Conservation (phyloP, 257 asterid genomes). For the Euphrasia confusa region DNA sequence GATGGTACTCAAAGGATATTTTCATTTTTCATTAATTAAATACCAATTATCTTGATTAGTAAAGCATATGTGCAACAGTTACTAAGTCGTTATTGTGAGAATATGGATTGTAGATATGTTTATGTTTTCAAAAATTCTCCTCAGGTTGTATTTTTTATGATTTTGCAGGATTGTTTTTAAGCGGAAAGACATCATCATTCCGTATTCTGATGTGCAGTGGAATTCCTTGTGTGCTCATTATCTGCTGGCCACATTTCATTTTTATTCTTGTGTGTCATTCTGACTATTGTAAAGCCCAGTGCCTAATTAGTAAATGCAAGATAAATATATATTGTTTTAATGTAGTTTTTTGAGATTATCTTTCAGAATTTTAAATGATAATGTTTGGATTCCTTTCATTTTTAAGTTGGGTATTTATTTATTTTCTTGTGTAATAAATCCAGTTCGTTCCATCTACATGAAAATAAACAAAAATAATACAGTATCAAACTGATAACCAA, state of each 20-base stretch:
- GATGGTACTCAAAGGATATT: background rate
- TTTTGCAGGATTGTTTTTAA: background rate
- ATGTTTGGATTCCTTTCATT: background rate
- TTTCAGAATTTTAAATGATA: background rate
- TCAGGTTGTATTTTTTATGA: background rate
- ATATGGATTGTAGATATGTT: background rate
- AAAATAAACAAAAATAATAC: background rate
- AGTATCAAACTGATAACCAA: background rate
- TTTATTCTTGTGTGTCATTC: background rate
- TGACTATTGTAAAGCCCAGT: background rate
- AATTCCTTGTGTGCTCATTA: background rate
- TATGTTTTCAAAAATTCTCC: background rate
- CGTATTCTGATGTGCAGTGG: background rate
- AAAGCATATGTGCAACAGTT: background rate
- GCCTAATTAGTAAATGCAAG: background rate
- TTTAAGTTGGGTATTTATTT: background rate
- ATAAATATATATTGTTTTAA: conserved; percentile 2
- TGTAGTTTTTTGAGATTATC: background rate
- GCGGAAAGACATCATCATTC: background rate
- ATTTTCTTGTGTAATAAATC: background rate
- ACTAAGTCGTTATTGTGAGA: background rate
- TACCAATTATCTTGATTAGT: background rate
- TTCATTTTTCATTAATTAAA: background rate
- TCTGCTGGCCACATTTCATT: background rate
- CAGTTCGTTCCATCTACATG: background rate